Conservation (phyloP, 2,329 filamentous ascomycete genomes). For the Botrytis fragariae region DNA sequence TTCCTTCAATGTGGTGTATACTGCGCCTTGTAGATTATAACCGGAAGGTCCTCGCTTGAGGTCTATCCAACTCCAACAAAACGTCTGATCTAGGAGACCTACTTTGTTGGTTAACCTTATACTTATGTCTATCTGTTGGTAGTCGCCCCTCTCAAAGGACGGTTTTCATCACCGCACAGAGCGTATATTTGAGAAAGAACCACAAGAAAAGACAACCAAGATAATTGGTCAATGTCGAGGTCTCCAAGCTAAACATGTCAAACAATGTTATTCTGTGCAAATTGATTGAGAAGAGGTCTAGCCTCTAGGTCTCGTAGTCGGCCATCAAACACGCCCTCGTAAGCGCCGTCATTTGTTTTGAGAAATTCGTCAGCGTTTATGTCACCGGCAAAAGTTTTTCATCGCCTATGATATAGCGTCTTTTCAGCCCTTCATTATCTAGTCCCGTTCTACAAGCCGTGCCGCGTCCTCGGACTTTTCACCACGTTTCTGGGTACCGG, state of each 20-base stretch:
- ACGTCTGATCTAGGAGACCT: neutral
- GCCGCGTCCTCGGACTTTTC: neutral
- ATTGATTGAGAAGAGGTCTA: neutral
- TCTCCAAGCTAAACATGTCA: neutral
- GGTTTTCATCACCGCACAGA: neutral
- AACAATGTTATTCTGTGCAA: too few species aligned
- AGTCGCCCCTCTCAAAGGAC: neutral
- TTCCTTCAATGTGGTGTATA: neutral
- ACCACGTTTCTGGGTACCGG: neutral
- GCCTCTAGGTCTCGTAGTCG: neutral
- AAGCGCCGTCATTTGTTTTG: neutral
- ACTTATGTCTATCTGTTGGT: neutral
- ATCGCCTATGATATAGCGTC: too few species aligned
- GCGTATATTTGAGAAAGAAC: neutral
- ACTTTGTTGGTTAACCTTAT: neutral
- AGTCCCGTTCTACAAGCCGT: neutral
- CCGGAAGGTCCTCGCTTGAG: neutral
- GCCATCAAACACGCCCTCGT: neutral
- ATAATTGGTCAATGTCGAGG: too few species aligned
- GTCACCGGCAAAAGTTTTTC: neutral
- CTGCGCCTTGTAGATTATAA: slow-evolving; percentile 6
- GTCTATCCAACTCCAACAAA: neutral
- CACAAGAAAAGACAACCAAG: neutral
- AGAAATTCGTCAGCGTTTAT: neutral
- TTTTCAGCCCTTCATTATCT: neutral